Evolutionary conservation across 345 rosid genomes (phyloP), one percentile per base, ranked within the genome.

Genomic region (Melastoma malabathricum): DNA sequence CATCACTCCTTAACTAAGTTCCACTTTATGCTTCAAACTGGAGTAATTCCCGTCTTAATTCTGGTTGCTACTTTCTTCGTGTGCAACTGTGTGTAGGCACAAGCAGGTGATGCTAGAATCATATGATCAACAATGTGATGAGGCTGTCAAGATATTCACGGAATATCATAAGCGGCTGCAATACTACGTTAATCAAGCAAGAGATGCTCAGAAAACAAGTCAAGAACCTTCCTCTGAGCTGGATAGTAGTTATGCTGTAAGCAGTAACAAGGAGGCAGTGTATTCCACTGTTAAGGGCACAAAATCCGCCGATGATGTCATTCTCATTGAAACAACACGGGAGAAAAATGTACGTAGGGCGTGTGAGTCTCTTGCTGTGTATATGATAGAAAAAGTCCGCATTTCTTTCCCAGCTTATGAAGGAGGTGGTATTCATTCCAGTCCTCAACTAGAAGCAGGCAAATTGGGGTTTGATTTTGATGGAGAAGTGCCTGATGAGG

Each of bases 111-210:
- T 75, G 79, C 56, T 86, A 72, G 98, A 86, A 64, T 80, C 95
- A 49, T 90, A 84, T 69, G 85, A 90, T 69, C 85, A 86, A 59
- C 98, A 90, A 57, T 80, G 96, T 46, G 95, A 86, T 47, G 96
- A 90, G 57, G 96, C 94, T 53, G 87, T 85, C 43, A 82, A 81
- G 66, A 79, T 90, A 65, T 86, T 86, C 74, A 78, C 76, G 1
- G 98, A 86, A 68, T 90, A 90, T 70, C 94, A 86, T 60, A 86
- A 75, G 52, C 85, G 82, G 57, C 75, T 90, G 55, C 71, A 65
- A 55, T 75, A 70, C 23, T 84, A 76, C 49, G 89, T 86, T 58
- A 78, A 68, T 67, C 98, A 84, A 80, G 95, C 96, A 39, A 84
- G 85, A 59, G 90, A 82, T 74, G 75, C 87, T 50, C 82, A 78